Conservation (phyloP, 345 rosid genomes). For the Citrus maxima region DNA sequence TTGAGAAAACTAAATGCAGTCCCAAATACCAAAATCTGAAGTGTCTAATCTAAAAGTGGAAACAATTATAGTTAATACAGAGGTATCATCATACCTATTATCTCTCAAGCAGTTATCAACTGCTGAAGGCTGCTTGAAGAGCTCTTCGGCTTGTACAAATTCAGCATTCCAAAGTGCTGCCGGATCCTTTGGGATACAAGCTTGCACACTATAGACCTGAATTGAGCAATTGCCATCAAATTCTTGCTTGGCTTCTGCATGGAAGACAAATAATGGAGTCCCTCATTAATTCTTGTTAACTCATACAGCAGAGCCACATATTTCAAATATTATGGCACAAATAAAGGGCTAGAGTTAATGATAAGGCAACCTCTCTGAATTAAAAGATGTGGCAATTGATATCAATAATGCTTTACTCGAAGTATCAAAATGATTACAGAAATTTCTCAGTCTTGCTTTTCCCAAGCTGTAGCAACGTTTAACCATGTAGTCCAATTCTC, state of each 20-base stretch:
- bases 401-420: background rate
- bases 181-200: conserved; percentile 75
- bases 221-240: conserved; percentile 59
- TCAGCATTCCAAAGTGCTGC: conserved; percentile 83
- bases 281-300: conserved; percentile 1
- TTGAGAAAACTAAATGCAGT: background rate
- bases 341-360: background rate
- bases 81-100: conserved; percentile 52
- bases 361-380: background rate
- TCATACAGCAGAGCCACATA: background rate
- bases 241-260: conserved; percentile 76
- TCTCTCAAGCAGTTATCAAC: conserved; percentile 82
- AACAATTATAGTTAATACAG: background rate
- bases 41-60: background rate
- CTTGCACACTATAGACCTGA: conserved; percentile 87
- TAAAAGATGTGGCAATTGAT: background rate
- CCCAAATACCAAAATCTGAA: background rate
- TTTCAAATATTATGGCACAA: background rate
- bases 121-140: conserved; percentile 54
- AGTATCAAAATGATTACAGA: background rate
- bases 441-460: background rate
- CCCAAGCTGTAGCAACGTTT: background rate
- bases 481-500: background rate
- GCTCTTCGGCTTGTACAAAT: conserved; percentile 88
- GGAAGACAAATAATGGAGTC: conserved; percentile 7